Evolutionary conservation across 805 yeast species (phyloP).

Genomic region (Lachancea nothofagi): DNA sequence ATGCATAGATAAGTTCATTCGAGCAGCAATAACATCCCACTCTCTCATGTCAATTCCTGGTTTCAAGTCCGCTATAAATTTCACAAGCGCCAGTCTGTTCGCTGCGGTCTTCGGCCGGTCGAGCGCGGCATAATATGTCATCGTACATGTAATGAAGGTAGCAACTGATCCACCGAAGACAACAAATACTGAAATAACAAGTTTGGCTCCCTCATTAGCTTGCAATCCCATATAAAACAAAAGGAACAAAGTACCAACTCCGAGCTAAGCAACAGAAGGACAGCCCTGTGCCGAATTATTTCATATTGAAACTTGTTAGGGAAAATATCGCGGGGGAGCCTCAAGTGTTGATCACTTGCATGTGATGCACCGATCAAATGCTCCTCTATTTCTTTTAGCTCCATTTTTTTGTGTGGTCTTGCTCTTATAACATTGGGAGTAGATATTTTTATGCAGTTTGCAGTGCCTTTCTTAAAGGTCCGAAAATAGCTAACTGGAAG

Average conservation of each 20-base stretch:
- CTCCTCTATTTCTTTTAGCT: no score
- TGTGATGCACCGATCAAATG: no score
- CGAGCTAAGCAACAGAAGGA: not conserved
- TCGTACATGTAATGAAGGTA: not conserved
- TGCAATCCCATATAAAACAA: not conserved
- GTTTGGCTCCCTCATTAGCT: not conserved
- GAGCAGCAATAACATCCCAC: conserved; percentile 11
- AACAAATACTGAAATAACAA: not conserved
- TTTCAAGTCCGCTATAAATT: conserved; percentile 2
- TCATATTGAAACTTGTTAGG: not conserved
- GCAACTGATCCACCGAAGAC: not conserved
- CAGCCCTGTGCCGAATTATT: not conserved
- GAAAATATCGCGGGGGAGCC: not conserved
- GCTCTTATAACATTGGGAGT: no score
- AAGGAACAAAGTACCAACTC: not conserved
- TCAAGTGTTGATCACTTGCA: no score
- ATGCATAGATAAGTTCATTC: conserved; percentile 6
- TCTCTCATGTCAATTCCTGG: conserved; percentile 8
- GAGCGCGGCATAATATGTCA: not conserved
- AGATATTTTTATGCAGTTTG: no score
- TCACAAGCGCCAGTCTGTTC: conserved; percentile 6
- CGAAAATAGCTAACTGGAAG: no score
- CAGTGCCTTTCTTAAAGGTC: no score
- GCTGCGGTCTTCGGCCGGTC: not conserved
- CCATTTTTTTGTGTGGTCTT: no score